Percentiles rank a stretch among this genome's conserved stretches.
These are phyloP conservation scores for Blechomonas ayalai DNA, from an alignment of 208 protist genomes.

Conservation along the genomic window DNA sequence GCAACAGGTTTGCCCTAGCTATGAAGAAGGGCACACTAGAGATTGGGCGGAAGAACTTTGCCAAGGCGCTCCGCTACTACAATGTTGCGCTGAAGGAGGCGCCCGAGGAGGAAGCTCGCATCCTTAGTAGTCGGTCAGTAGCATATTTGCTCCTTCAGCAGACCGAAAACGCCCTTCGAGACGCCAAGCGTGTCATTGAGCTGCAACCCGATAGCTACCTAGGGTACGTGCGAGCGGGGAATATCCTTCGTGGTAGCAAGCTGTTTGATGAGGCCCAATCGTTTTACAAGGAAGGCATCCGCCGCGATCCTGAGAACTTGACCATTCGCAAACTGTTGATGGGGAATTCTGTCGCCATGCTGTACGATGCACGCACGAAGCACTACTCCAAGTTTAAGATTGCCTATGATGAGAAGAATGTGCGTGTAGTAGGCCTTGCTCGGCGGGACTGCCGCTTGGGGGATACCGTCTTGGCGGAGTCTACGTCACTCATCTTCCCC, in stretches of 20 bases:
- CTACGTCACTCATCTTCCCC: slow-evolving; percentile 3
- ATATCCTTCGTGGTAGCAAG: slow-evolving; percentile 62
- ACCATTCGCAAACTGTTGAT: slow-evolving; percentile 38
- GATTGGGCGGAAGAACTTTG: slow-evolving; percentile 42
- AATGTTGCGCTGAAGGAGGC: slow-evolving; percentile 50
- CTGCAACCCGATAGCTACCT: slow-evolving; percentile 35
- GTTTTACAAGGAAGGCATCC: slow-evolving; percentile 56
- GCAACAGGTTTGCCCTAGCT: slow-evolving; percentile 28
- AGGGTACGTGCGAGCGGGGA: slow-evolving; percentile 74
- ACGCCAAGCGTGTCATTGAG: slow-evolving; percentile 60
- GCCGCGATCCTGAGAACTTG: slow-evolving; percentile 23
- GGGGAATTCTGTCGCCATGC: slow-evolving; percentile 56
- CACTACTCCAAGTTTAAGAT: slow-evolving; percentile 28
- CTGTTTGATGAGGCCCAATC: slow-evolving; percentile 53
- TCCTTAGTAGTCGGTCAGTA: slow-evolving; percentile 66
- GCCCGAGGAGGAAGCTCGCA: slow-evolving; percentile 45
- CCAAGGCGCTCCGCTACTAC: slow-evolving; percentile 56
- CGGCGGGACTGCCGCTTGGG: slow-evolving; percentile 11
- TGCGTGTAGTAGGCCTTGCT: slow-evolving; percentile 21
- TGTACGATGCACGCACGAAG: slow-evolving; percentile 33
- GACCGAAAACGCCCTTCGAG: slow-evolving; percentile 33
- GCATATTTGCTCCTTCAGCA: slow-evolving; percentile 41
- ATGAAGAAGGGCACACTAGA: slow-evolving; percentile 60
- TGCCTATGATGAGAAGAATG: slow-evolving; percentile 18
- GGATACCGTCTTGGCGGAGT: slow-evolving; percentile 30